These are phyloP conservation scores for Saccharomyces hybrid DNA, from an alignment of 1,139 yeast genomes.

Conservation along the genomic window DNA sequence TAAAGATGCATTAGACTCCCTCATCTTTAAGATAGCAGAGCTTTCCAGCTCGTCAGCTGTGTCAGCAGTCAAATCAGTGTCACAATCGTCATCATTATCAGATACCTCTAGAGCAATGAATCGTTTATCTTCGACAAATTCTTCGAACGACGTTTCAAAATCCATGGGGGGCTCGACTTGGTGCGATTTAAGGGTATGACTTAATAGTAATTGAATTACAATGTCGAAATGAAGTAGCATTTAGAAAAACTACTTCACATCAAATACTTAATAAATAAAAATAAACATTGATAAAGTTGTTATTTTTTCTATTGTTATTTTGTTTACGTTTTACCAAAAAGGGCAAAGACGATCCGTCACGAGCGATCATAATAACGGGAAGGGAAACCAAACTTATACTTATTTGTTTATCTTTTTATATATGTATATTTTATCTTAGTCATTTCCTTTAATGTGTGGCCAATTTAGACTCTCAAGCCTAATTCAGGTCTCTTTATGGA, in stretches of 20 bases:
- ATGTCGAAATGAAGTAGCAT: neutral
- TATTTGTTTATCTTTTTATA: conserved; percentile 6
- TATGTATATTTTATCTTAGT: conserved; percentile 2
- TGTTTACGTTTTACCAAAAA: conserved; percentile 6
- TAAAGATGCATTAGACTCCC: neutral
- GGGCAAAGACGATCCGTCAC: conserved; percentile 4
- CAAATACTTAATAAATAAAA: neutral
- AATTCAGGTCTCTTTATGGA: conserved; percentile 48
- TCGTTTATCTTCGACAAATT: conserved; percentile 13
- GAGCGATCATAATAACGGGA: neutral
- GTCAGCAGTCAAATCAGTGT: conserved; percentile 15
- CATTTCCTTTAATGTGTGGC: neutral
- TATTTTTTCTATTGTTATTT: conserved; percentile 2
- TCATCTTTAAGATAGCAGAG: neutral
- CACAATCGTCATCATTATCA: conserved; percentile 27
- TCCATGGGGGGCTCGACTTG: conserved; percentile 1
- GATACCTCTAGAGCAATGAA: conserved; percentile 30
- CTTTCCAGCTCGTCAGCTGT: conserved; percentile 2
- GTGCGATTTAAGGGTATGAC: neutral
- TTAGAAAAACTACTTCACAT: neutral
- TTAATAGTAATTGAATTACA: neutral
- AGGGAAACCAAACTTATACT: neutral
- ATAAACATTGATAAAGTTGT: neutral
- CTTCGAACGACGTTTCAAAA: conserved; percentile 10
- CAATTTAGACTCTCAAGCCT: conserved; percentile 32